Percentiles rank a stretch among this genome's conserved stretches.
These are phyloP conservation scores for Yamadazyma scolyti DNA, from an alignment of 805 yeast genomes.

Conservation along the genomic window DNA sequence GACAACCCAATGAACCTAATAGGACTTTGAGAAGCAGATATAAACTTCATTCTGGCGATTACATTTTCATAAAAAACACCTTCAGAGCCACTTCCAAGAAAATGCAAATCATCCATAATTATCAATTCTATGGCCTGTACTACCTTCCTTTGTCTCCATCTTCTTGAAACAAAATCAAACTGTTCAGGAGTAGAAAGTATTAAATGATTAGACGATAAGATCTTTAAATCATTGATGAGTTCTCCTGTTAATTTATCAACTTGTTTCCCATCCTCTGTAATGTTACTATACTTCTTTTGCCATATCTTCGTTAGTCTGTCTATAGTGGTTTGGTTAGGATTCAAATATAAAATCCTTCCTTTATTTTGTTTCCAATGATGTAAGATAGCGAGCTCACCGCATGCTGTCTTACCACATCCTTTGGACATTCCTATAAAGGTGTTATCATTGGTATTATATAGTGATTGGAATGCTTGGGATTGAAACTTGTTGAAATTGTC, in stretches of 20 bases:
- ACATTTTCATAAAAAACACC: constrained; percentile 70
- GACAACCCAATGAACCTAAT: constrained; percentile 67
- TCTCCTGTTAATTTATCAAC: constrained; percentile 58
- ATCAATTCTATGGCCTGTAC: constrained; percentile 65
- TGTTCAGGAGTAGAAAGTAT: constrained; percentile 76
- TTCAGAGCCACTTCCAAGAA: constrained; percentile 49
- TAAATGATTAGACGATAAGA: constrained; percentile 60
- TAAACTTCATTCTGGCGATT: constrained; percentile 67
- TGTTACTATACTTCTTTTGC: constrained; percentile 42
- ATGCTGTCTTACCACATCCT: constrained; percentile 69
- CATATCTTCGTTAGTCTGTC: constrained; percentile 48
- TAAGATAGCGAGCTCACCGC: constrained; percentile 71
- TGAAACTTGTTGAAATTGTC: constrained; percentile 66
- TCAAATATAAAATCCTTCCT: constrained; percentile 72
- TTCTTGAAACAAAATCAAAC: constrained; percentile 66
- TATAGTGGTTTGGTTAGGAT: constrained; percentile 56
- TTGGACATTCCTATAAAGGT: constrained; percentile 68
- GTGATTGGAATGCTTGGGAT: constrained; percentile 60
- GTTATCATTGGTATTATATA: constrained; percentile 57
- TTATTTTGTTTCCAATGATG: constrained; percentile 67
- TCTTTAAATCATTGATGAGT: constrained; percentile 46
- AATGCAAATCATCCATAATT: constrained; percentile 72
- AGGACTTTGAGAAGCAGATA: constrained; percentile 49
- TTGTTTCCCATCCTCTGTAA: constrained; percentile 49
- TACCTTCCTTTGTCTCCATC: constrained; percentile 78